Base-by-base conservation (phyloP, 805 yeast genomes). In the Candida vaughaniae region DNA sequence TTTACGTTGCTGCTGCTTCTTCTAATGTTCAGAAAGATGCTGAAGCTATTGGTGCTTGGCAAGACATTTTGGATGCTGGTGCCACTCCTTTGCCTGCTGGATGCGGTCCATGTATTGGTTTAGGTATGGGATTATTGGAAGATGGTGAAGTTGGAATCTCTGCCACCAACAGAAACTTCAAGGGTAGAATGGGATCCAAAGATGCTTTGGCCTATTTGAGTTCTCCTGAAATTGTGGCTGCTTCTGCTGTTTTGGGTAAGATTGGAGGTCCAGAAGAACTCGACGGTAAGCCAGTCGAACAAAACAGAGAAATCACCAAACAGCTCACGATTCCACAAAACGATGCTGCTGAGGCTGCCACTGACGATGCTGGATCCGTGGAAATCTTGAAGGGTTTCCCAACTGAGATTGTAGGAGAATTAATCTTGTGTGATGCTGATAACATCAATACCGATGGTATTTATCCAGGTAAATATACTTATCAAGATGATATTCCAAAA, bases 91-190 rank as follows among this genome's bases (percentile, higher is more conserved):
- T 93, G 51, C 98, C 98, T 15, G 95, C 99, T 11, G 99, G 99
- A 16, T 93, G 99, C 69, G 99, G 99, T 31, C 99, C 99, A 16
- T 93, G 99, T 71, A 93, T 93, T 56, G 99, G 99, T 25, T 71
- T 93, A 38, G 99, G 99, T 38, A 75, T 95, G 19, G 99, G 99
- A 33, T 70, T 93, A 47, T 71, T 93, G 49, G 82, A 93, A 64
- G 91, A 87, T 23, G 99, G 99, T 30, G 98, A 93, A 64, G 95
- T 93, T 41, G 99, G 99, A 47, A 93, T 93, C 53, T 86, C 96
- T 47, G 99, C 99, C 41, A 93, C 99, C 6, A 93, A 93, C 71
- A 81, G 99, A 71, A 93, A 93, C 67, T 93, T 93, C 77, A 93
- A 93, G 68, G 99, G 99, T 44, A 81, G 99, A 69, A 93, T 93